Evolutionary conservation across 306 rosid genomes (phyloP).

Genomic region (Spatholobus suberectus): DNA sequence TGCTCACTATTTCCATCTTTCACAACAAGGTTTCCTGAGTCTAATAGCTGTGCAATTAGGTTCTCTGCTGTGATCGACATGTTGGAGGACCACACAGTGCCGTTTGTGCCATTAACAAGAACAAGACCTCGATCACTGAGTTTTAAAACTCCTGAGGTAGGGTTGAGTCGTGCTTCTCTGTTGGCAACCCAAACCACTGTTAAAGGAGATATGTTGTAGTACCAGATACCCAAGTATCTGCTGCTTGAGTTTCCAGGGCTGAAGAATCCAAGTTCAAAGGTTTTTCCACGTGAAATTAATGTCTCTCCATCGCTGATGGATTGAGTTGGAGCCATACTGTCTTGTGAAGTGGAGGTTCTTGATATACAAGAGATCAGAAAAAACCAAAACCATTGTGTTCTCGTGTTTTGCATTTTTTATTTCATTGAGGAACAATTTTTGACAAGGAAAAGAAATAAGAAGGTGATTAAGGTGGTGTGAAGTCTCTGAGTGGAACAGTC

Average conservation of each 20-base stretch:
- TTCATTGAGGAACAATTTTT: neutral
- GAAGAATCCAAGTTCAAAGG: slow-evolving; percentile 35
- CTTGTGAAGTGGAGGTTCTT: neutral
- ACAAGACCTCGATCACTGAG: slow-evolving; percentile 34
- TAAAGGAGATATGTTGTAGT: slow-evolving; percentile 31
- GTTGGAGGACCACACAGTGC: slow-evolving; percentile 18
- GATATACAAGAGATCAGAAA: neutral
- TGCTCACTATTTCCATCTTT: slow-evolving; percentile 2
- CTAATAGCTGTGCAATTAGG: slow-evolving; percentile 36
- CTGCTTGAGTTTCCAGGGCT: slow-evolving; percentile 17
- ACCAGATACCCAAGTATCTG: slow-evolving; percentile 24
- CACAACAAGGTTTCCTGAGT: slow-evolving; percentile 47
- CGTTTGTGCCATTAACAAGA: slow-evolving; percentile 5
- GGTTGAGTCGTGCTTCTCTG: slow-evolving; percentile 22
- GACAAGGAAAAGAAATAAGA: neutral
- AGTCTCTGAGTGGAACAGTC: neutral
- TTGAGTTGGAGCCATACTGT: neutral
- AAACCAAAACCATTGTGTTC: neutral
- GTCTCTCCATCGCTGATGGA: slow-evolving; percentile 17
- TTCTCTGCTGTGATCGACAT: slow-evolving; percentile 8
- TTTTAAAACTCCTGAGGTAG: slow-evolving; percentile 2
- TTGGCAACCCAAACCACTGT: slow-evolving; percentile 42
- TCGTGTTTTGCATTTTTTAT: neutral
- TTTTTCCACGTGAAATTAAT: slow-evolving; percentile 2
- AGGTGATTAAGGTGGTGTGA: neutral